Base-by-base conservation (phyloP, 176 grass and related monocot genomes). In the Poa annua region DNA sequence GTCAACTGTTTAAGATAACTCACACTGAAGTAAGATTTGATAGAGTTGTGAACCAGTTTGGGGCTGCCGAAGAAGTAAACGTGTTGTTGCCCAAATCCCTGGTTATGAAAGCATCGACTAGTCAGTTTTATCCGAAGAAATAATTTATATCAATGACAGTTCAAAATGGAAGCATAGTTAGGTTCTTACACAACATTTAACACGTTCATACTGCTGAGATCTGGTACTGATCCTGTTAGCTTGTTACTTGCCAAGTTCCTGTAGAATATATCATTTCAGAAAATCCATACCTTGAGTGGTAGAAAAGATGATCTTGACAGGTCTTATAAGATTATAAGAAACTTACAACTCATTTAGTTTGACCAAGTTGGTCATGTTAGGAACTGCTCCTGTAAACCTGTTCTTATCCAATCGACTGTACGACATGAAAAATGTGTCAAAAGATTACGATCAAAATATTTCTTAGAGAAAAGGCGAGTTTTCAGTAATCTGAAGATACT, bases 1-100 rank as follows among this genome's bases (percentile, higher is more conserved):
- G 17, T n/a, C 38, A 66, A 41, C 15, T 39, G 24, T 69, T 59
- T 79, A 21, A 34, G 29, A 71, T 45, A 87, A 88, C 95, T 94
- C 80, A 97, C 95, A 97, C 11, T 25, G 92, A 78, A 45, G 85
- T 85, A 62, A 97, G 88, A 35, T 75, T 72, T 60, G 62, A 79
- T 57, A 97, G 84, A 70, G 86, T 87, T 20, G 88, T 65, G 64
- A 97, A 91, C 95, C 95, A 97, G 50, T 6, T 38, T 53, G 95
- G 95, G 78, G 79, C 74, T 79, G 24, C 67, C 1, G 88, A 92
- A 61, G 60, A 16, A 56, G n/a, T n/a, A 77, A 97, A 97, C 5
- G 29, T 33, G 54, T 94, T 97, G 45, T 97, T 94, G 86, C 92
- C 83, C 35, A 97, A 88, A 87, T 97, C 88, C 81, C 95, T 97